Percentiles rank a stretch among this genome's conserved stretches.
Conservation (phyloP, 2,329 filamentous ascomycete genomes). For the Ceratocystis lukuohia region DNA sequence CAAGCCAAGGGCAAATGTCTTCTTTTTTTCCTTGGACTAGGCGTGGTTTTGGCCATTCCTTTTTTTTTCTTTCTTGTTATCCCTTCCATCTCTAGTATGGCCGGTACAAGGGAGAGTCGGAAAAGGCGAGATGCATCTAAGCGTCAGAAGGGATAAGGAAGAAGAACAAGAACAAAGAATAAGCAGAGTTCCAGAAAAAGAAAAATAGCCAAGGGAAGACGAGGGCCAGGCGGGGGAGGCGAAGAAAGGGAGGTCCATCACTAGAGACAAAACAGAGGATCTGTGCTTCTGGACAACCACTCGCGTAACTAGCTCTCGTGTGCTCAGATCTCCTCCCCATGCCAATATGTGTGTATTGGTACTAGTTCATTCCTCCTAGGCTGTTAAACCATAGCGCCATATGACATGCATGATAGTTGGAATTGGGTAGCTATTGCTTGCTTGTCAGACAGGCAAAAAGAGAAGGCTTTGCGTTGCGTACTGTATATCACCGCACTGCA, state of each 20-base stretch:
- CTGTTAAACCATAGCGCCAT: no score
- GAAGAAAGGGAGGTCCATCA: neutral
- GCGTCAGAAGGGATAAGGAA: no score
- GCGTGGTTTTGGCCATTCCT: no score
- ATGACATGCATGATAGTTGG: neutral
- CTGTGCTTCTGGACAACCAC: neutral
- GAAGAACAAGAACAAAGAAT: no score
- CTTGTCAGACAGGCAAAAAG: neutral
- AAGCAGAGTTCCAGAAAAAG: neutral
- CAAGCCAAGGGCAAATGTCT: no score
- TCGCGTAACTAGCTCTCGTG: neutral
- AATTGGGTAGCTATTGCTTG: neutral
- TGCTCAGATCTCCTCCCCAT: slow-evolving; percentile 3
- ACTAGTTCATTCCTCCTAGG: neutral
- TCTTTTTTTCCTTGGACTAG: no score
- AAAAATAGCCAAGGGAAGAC: neutral
- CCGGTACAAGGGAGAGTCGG: no score
- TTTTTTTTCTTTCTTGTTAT: no score
- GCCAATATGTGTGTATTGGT: neutral
- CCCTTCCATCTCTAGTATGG: no score
- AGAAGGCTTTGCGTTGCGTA: neutral
- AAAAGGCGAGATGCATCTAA: no score
- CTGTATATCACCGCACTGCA: neutral
- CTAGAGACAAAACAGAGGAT: neutral
- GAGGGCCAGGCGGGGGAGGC: neutral